Percentiles rank a stretch among this genome's conserved stretches.
These are phyloP conservation scores for Carex sylvatica DNA, from an alignment of 202 grass and related monocot species.

Conservation along the genomic window DNA sequence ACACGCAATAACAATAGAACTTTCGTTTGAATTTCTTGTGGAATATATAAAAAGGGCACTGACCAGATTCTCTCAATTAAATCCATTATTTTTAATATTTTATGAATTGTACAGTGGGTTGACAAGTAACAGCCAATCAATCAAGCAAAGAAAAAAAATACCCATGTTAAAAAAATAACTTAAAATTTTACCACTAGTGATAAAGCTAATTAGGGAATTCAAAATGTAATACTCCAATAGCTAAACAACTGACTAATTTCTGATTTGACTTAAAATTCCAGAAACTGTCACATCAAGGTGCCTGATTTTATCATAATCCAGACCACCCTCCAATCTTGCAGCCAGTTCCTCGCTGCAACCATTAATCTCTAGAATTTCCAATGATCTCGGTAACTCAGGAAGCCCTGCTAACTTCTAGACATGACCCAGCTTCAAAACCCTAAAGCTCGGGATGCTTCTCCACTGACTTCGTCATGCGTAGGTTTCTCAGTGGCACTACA, in stretches of 20 bases:
- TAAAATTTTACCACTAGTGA: no score
- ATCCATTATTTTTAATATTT: not conserved
- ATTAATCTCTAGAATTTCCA: not conserved
- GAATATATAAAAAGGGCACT: not conserved
- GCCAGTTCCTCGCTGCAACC: not conserved
- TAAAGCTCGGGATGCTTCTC: not conserved
- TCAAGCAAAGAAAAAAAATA: no score
- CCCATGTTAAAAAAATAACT: no score
- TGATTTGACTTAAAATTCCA: not conserved
- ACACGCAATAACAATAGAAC: not conserved
- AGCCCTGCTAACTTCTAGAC: not conserved
- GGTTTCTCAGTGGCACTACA: not conserved
- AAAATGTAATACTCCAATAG: no score
- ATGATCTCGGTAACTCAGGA: not conserved
- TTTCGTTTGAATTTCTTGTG: not conserved
- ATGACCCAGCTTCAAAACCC: not conserved
- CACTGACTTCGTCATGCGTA: not conserved
- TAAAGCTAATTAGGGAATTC: no score
- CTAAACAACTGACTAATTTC: not conserved
- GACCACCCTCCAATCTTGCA: not conserved
- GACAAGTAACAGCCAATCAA: no score
- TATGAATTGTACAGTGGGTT: no score
- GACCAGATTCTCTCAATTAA: not conserved
- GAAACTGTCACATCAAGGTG: not conserved
- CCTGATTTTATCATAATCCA: not conserved